Evolutionary conservation across 768 basidiomycete genomes (phyloP).

Genomic region (Tricholoma flavovirens): DNA sequence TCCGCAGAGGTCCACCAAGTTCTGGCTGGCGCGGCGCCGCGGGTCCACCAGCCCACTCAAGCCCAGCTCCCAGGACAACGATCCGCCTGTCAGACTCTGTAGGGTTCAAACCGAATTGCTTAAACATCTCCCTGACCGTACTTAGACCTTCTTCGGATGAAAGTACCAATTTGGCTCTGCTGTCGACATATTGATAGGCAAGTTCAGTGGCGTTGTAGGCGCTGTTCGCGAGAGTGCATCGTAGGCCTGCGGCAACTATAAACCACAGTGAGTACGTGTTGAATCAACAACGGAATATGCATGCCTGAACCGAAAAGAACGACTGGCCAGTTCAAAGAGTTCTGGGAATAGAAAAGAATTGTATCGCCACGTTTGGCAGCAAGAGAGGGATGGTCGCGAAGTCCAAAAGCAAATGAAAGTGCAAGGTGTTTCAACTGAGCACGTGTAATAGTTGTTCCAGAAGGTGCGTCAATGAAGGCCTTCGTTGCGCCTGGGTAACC

Average conservation of each 20-base stretch:
- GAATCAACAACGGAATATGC: background rate
- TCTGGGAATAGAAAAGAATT: slow-evolving; percentile 63
- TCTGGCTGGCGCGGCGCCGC: slow-evolving; percentile 19
- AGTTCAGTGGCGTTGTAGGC: slow-evolving; percentile 67
- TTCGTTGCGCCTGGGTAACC: slow-evolving; percentile 36
- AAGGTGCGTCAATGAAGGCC: slow-evolving; percentile 63
- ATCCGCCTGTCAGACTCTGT: slow-evolving; percentile 47
- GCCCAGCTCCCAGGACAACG: slow-evolving; percentile 47
- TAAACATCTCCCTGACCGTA: slow-evolving; percentile 53
- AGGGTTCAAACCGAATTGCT: slow-evolving; percentile 38
- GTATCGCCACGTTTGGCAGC: slow-evolving; percentile 45
- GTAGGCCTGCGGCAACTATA: slow-evolving; percentile 56
- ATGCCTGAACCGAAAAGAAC: slow-evolving; percentile 40
- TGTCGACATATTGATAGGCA: slow-evolving; percentile 64
- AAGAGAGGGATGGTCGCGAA: slow-evolving; percentile 38
- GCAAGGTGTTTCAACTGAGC: slow-evolving; percentile 45
- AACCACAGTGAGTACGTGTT: slow-evolving; percentile 1
- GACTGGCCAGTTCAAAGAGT: slow-evolving; percentile 51
- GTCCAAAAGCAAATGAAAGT: slow-evolving; percentile 52
- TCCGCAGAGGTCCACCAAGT: slow-evolving; percentile 26
- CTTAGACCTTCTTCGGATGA: slow-evolving; percentile 56
- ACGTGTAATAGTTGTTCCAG: slow-evolving; percentile 53
- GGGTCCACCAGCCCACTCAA: slow-evolving; percentile 42
- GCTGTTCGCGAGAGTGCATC: slow-evolving; percentile 69
- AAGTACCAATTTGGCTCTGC: slow-evolving; percentile 57